Evolutionary conservation across 495 filamentous ascomycete genomes (phyloP).

Genomic region (Letharia lupina): DNA sequence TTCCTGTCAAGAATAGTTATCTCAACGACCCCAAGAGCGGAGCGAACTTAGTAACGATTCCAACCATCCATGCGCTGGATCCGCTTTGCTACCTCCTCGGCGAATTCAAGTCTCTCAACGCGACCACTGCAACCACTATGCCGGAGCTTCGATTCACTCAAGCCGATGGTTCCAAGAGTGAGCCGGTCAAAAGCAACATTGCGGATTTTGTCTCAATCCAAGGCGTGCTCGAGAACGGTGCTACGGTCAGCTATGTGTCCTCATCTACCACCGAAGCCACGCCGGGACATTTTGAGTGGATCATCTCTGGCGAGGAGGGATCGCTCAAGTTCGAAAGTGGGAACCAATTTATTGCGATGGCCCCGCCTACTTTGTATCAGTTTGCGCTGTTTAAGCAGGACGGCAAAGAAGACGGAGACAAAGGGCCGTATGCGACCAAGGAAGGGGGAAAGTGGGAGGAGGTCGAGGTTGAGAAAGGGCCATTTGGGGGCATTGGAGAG

Average conservation of each 20-base stretch:
- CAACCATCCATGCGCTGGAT: slow-evolving; percentile 15
- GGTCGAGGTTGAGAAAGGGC: slow-evolving; percentile 1
- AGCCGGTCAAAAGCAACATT: slow-evolving; percentile 5
- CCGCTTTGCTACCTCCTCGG: slow-evolving; percentile 16
- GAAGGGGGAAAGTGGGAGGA: slow-evolving; percentile 6
- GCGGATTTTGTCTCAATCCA: slow-evolving; percentile 13
- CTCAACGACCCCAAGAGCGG: slow-evolving; percentile 17
- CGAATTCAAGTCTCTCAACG: slow-evolving; percentile 15
- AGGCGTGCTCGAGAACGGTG: slow-evolving; percentile 12
- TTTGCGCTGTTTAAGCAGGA: background rate
- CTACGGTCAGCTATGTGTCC: slow-evolving; percentile 6
- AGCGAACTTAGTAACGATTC: slow-evolving; percentile 14
- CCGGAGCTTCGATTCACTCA: slow-evolving; percentile 13
- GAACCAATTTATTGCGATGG: slow-evolving; percentile 1
- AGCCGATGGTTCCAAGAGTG: slow-evolving; percentile 7
- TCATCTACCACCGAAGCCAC: slow-evolving; percentile 5
- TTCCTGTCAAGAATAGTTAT: slow-evolving; percentile 6
- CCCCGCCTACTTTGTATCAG: slow-evolving; percentile 11
- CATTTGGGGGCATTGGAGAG: slow-evolving; percentile 16
- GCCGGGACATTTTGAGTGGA: slow-evolving; percentile 39
- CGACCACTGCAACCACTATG: slow-evolving; percentile 4
- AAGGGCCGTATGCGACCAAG: background rate
- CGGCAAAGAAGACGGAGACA: background rate
- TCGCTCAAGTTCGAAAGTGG: slow-evolving; percentile 41
- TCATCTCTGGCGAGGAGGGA: slow-evolving; percentile 47